phyloP scores from a whole-genome alignment of 164 flowering plant genomes.

The Chimonanthus praecox region DNA sequence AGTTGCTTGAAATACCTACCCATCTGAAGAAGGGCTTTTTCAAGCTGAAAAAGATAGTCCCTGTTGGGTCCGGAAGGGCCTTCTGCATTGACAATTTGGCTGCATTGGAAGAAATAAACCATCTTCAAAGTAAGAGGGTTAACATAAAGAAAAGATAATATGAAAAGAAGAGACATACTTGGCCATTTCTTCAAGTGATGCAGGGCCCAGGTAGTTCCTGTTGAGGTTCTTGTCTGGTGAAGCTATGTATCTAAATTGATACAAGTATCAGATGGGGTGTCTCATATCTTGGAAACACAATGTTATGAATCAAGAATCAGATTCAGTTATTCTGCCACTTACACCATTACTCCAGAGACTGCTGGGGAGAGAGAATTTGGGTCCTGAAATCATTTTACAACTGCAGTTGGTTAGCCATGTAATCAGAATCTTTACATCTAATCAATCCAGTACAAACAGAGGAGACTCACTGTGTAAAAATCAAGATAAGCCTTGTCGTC shows the following conservation, averaged over 20 bases:
- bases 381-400: constrained; percentile 41
- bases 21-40: constrained; percentile 53
- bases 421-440: not conserved
- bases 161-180: constrained; percentile 36
- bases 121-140: constrained; percentile 1
- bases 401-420: not conserved
- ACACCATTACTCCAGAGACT: constrained; percentile 75
- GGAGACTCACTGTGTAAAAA: constrained; percentile 67
- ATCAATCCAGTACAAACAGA: not conserved
- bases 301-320: not conserved
- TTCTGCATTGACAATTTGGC: constrained; percentile 74
- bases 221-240: constrained; percentile 73
- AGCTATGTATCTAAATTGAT: constrained; percentile 58
- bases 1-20: constrained; percentile 30
- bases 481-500: constrained; percentile 74
- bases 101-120: constrained; percentile 21
- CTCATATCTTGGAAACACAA: not conserved
- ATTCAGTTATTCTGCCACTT: constrained; percentile 31
- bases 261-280: not conserved
- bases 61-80: constrained; percentile 98
- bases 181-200: constrained; percentile 81
- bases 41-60: constrained; percentile 89
- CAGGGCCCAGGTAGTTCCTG: constrained; percentile 80
- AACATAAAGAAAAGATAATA: not conserved
- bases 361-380: constrained; percentile 45